These are phyloP conservation scores for Lepidopterella palustris DNA, from an alignment of 495 filamentous ascomycete species.

Conservation along the genomic window DNA sequence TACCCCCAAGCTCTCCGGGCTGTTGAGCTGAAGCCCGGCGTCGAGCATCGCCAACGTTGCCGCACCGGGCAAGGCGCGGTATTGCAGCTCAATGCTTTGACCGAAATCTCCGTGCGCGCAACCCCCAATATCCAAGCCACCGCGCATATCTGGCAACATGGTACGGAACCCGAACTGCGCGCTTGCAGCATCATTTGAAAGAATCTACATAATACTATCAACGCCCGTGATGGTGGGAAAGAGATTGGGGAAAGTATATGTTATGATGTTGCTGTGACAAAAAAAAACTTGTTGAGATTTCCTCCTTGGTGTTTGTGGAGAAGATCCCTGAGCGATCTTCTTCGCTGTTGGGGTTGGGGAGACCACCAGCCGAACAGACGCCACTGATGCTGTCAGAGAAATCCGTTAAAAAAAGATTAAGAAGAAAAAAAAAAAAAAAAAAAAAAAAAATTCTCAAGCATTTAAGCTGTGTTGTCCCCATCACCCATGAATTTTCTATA, in stretches of 20 bases:
- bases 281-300: not conserved
- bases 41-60: slow-evolving; percentile 18
- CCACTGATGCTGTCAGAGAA: not conserved
- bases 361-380: not conserved
- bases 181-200: not conserved
- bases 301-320: not conserved
- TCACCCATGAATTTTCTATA: too few species aligned
- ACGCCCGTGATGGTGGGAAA: not conserved
- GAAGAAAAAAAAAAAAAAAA: too few species aligned
- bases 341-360: slow-evolving; percentile 3
- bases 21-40: slow-evolving; percentile 24
- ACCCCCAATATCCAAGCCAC: not conserved
- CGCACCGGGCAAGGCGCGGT: slow-evolving; percentile 15
- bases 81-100: not conserved
- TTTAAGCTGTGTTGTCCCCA: too few species aligned
- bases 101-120: slow-evolving; percentile 18
- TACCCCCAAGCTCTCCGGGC: slow-evolving; percentile 26
- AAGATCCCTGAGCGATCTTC: not conserved
- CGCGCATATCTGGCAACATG: not conserved
- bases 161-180: not conserved
- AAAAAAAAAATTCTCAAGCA: too few species aligned
- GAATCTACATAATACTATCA: not conserved
- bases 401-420: too few species aligned
- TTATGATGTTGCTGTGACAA: not conserved
- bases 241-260: not conserved